A percentile compares a stretch with the other conserved stretches of the same genome.
These are phyloP conservation scores for Microcera coccophila DNA, from an alignment of 2,329 filamentous ascomycete species.

Conservation along the genomic window DNA sequence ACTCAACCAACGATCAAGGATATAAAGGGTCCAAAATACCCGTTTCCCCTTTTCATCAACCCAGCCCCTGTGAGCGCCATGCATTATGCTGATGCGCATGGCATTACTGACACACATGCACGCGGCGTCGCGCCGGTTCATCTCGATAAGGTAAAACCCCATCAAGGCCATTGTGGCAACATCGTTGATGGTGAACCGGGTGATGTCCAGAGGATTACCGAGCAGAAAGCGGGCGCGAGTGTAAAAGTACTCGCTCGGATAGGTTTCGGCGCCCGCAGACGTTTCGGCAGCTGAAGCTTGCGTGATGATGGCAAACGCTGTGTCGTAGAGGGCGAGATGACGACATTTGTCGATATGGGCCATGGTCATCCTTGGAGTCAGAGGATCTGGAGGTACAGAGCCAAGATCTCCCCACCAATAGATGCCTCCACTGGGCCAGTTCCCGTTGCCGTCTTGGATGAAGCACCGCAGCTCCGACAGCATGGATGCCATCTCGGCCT, in stretches of 20 bases:
- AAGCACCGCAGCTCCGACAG: constrained; percentile 40
- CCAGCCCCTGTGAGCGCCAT: constrained; percentile 45
- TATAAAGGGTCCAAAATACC: constrained; percentile 51
- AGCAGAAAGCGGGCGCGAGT: constrained; percentile 41
- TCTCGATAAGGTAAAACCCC: constrained; percentile 47
- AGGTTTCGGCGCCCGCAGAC: constrained; percentile 22
- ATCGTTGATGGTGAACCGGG: constrained; percentile 39
- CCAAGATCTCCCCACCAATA: constrained; percentile 41
- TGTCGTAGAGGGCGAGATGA: constrained; percentile 44
- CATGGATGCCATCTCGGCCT: constrained; percentile 36
- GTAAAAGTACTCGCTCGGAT: constrained; percentile 43
- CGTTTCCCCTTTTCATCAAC: constrained; percentile 43
- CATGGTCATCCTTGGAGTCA: constrained; percentile 11
- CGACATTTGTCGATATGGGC: constrained; percentile 28
- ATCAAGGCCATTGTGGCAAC: constrained; percentile 45
- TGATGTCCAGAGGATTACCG: constrained; percentile 46
- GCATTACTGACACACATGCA: constrained; percentile 46
- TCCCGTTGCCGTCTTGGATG: constrained; percentile 43
- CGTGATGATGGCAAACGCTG: constrained; percentile 41
- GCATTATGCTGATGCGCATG: constrained; percentile 46
- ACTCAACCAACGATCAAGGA: constrained; percentile 47
- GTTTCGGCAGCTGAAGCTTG: constrained; percentile 24
- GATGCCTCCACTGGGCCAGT: constrained; percentile 43
- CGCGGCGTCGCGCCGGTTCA: constrained; percentile 46
- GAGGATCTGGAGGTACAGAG: not conserved